Percentiles rank a stretch among this genome's conserved stretches.
Evolutionary conservation across 257 asterid species (phyloP).

Genomic region (Solanum medicagineum): DNA sequence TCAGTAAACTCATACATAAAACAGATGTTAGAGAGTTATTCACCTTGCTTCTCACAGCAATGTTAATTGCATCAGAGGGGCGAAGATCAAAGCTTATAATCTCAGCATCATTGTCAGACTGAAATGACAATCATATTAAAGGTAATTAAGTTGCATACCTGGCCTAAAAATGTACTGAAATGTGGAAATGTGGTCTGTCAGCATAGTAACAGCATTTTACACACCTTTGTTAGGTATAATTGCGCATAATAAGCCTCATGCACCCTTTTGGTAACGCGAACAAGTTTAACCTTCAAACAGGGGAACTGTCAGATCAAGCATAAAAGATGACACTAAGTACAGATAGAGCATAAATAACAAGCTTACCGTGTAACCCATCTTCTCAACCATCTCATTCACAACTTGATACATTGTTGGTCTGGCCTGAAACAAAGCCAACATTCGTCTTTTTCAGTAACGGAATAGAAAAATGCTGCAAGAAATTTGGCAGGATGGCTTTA

Average conservation of each 20-base stretch:
- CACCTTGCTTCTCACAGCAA: conserved; percentile 98
- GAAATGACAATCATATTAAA: conserved; percentile 12
- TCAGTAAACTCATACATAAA: not conserved
- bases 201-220: not conserved
- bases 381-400: conserved; percentile 83
- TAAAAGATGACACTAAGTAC: not conserved
- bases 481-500: not conserved
- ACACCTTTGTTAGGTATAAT: conserved; percentile 69
- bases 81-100: conserved; percentile 74
- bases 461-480: not conserved
- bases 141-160: not conserved
- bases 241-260: conserved; percentile 94
- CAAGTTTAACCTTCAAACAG: conserved; percentile 62
- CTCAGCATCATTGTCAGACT: conserved; percentile 67
- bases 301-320: not conserved
- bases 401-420: conserved; percentile 95
- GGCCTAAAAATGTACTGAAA: not conserved
- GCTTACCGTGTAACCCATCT: conserved; percentile 90
- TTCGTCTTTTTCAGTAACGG: not conserved
- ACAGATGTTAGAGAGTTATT: not conserved
- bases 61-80: conserved; percentile 96
- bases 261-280: conserved; percentile 92
- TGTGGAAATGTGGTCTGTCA: not conserved
- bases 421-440: conserved; percentile 37
- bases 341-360: not conserved